Percentiles rank a stretch among this genome's conserved stretches.
Conservation (phyloP, 2,329 filamentous ascomycete species). For the Calonectria fujianensis region DNA sequence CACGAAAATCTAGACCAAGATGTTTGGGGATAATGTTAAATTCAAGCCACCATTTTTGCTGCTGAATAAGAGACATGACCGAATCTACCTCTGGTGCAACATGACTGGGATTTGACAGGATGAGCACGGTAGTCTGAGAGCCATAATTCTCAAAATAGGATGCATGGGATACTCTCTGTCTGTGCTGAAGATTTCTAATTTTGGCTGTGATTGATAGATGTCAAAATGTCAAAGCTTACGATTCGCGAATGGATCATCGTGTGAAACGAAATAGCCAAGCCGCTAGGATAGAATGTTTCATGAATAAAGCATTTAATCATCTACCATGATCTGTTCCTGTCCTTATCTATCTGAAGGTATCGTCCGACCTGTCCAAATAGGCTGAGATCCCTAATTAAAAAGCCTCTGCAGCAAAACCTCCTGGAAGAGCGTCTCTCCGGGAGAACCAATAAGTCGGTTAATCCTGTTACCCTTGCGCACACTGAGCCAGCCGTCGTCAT, state of each 20-base stretch:
- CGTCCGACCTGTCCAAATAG: not conserved
- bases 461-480: conserved; percentile 85
- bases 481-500: conserved; percentile 86
- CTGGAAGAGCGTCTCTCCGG: conserved; percentile 81
- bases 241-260: not conserved
- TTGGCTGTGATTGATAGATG: not conserved
- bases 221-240: not conserved
- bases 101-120: not conserved
- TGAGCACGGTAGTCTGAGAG: not conserved
- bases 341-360: not conserved
- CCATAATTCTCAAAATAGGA: not conserved
- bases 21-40: conserved; percentile 13
- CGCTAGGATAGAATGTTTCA: not conserved
- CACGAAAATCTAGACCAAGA: conserved; percentile 2
- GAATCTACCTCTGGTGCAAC: not conserved
- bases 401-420: conserved; percentile 78
- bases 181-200: conserved; percentile 1
- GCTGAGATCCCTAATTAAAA: conserved; percentile 66
- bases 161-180: not conserved
- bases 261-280: not conserved
- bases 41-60: conserved; percentile 16
- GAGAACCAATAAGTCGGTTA: conserved; percentile 81
- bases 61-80: not conserved
- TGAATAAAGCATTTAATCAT: not conserved
- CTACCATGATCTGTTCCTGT: not conserved